Conservation (phyloP, 306 rosid species). For the Cicer arietinum region DNA sequence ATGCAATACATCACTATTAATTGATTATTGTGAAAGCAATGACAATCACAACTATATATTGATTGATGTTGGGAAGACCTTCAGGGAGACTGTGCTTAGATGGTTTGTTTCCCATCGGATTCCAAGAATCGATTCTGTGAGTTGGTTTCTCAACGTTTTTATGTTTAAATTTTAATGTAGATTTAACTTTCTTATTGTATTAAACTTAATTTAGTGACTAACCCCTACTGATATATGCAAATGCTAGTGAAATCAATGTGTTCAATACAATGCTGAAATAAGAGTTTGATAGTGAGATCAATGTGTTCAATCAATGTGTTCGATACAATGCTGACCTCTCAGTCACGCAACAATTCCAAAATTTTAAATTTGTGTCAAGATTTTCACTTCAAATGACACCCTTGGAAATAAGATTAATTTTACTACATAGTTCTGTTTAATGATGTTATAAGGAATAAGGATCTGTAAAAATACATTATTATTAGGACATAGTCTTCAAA, state of each 20-base stretch:
- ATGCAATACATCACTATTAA: conserved; percentile 88
- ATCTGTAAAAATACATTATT: not conserved
- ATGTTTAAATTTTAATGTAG: not conserved
- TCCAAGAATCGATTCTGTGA: conserved; percentile 92
- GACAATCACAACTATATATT: conserved; percentile 67
- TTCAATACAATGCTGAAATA: not conserved
- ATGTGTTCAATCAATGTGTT: not conserved
- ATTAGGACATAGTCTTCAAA: conserved; percentile 10
- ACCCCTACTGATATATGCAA: not conserved
- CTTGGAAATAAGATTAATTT: not conserved
- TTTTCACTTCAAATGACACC: not conserved
- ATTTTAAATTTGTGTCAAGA: not conserved
- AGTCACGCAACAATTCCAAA: not conserved
- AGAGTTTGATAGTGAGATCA: not conserved
- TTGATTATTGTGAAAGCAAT: conserved; percentile 70
- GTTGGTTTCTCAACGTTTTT: conserved; percentile 39
- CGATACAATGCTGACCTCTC: not conserved
- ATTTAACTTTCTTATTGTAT: conserved; percentile 13
- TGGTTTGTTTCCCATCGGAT: conserved; percentile 86
- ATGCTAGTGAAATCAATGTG: not conserved
- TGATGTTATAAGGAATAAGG: conserved; percentile 18
- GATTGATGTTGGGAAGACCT: conserved; percentile 95
- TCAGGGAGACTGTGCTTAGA: conserved; percentile 90
- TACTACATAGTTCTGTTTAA: conserved; percentile 5
- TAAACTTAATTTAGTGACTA: conserved; percentile 12